A percentile compares a stretch with the other conserved stretches of the same genome.
Conservation (phyloP, 1,284 basidiomycete species). For the Meira miltonrushii region DNA sequence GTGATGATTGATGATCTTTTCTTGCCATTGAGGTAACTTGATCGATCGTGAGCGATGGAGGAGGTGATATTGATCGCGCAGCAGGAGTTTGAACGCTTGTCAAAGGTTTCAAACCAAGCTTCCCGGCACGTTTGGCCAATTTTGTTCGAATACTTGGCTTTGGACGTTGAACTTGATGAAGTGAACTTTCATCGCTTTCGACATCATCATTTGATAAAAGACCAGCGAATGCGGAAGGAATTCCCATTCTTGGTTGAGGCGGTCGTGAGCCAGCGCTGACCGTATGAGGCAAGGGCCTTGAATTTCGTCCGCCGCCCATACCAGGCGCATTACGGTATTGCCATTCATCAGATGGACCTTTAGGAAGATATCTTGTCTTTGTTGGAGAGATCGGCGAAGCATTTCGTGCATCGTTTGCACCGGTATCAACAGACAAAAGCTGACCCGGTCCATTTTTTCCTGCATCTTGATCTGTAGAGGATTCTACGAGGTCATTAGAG, state of each 20-base stretch:
- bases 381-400: background rate
- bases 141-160: constrained; percentile 27
- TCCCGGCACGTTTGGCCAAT: constrained; percentile 34
- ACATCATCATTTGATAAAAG: background rate
- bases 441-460: background rate
- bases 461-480: background rate
- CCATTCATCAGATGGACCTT: constrained; percentile 33
- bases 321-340: constrained; percentile 47
- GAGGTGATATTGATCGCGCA: no score
- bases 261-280: no score
- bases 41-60: no score
- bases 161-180: constrained; percentile 2
- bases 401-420: background rate
- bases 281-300: constrained; percentile 11
- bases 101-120: constrained; percentile 30
- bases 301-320: constrained; percentile 18
- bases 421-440: background rate
- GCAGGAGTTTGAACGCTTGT: constrained; percentile 8
- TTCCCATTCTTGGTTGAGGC: no score
- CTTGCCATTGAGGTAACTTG: no score
- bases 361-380: constrained; percentile 20
- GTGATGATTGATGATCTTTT: background rate
- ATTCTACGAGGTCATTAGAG: background rate
- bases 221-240: no score
- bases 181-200: background rate